phyloP scores from a whole-genome alignment of 345 rosid species.

The Excoecaria cochinchinensis region DNA sequence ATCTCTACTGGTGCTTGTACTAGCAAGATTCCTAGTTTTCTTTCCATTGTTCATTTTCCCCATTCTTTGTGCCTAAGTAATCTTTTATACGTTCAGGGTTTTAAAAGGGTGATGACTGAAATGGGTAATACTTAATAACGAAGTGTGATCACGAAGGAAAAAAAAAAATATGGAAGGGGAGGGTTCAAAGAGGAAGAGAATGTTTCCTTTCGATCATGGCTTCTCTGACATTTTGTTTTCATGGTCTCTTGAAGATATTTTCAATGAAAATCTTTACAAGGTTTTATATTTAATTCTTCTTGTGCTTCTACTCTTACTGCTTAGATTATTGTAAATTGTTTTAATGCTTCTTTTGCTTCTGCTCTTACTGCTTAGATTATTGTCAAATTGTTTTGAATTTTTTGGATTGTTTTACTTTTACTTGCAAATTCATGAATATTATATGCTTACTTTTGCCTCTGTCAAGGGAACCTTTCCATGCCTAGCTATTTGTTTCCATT shows the following conservation, averaged over 20 bases:
- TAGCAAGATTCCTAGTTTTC: no score
- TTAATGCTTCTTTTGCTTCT: no score
- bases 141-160: background rate
- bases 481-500: background rate
- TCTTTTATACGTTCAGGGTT: background rate
- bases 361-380: no score
- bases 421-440: background rate
- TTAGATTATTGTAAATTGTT: background rate
- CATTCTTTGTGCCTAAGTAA: no score
- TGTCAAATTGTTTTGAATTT: background rate
- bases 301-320: no score
- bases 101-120: background rate
- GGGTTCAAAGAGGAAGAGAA: constrained; percentile 1
- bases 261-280: constrained; percentile 30
- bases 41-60: no score
- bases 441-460: no score
- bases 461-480: no score
- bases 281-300: constrained; percentile 17
- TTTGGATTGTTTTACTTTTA: background rate
- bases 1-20: no score
- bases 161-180: background rate
- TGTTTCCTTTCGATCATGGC: background rate
- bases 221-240: background rate
- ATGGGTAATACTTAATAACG: background rate
- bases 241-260: constrained; percentile 43